phyloP scores from a whole-genome alignment of 2,329 filamentous ascomycete genomes.

The Diaporthe ampelina region DNA sequence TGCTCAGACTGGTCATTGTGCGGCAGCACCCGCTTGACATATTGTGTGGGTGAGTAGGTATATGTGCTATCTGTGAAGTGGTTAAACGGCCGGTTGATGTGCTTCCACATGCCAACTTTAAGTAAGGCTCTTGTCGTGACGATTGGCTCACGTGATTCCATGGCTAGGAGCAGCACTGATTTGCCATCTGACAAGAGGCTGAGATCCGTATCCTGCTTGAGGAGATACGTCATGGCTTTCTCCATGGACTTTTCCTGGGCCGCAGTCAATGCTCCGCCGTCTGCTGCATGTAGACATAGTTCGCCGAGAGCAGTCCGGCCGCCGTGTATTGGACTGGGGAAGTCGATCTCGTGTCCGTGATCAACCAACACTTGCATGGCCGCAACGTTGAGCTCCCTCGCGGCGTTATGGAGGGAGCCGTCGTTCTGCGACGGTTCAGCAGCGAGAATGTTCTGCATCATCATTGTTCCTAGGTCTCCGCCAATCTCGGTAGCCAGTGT shows the following conservation, averaged over 20 bases:
- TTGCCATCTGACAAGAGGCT: conserved; percentile 69
- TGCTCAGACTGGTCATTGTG: conserved; percentile 53
- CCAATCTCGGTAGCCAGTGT: conserved; percentile 70
- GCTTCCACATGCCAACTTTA: conserved; percentile 75
- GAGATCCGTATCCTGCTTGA: conserved; percentile 70
- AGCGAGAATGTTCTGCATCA: conserved; percentile 68
- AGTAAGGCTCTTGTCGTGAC: conserved; percentile 70
- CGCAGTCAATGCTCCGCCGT: conserved; percentile 58
- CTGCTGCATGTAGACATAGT: conserved; percentile 69
- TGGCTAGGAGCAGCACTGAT: conserved; percentile 70
- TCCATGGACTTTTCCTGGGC: conserved; percentile 68
- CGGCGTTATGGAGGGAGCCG: conserved; percentile 76
- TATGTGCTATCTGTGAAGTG: conserved; percentile 65
- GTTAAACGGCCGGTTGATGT: conserved; percentile 72
- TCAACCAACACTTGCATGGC: conserved; percentile 70
- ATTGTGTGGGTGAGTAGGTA: conserved; percentile 76
- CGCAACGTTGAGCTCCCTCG: conserved; percentile 69
- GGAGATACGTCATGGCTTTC: conserved; percentile 68
- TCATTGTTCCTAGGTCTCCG: conserved; percentile 65
- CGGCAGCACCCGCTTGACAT: conserved; percentile 63
- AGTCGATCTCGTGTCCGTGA: conserved; percentile 73
- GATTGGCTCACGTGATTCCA: conserved; percentile 69
- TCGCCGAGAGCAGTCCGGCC: conserved; percentile 76
- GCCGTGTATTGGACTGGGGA: conserved; percentile 72
- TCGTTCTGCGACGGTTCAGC: conserved; percentile 72